A percentile compares a stretch with the other conserved stretches of the same genome.
phyloP scores from a whole-genome alignment of 331 rosid species.

The Stylosanthes scabra region DNA sequence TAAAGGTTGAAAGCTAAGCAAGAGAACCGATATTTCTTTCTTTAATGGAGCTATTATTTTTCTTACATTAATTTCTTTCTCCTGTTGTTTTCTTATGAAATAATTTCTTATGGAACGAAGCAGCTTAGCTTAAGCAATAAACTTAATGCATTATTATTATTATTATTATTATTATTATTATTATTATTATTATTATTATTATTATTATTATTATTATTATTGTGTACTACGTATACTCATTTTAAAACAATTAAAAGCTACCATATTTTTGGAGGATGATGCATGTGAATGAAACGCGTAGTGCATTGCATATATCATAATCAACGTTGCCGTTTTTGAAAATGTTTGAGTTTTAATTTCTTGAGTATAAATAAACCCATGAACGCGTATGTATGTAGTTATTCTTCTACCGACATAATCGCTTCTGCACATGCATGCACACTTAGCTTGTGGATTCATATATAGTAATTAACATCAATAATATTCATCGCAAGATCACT shows the following conservation, averaged over 20 bases:
- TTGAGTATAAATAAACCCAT: background rate
- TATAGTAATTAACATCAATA: background rate
- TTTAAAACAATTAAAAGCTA: background rate
- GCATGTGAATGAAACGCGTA: background rate
- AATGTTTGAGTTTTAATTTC: background rate
- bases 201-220: background rate
- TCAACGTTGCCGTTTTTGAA: background rate
- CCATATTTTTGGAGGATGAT: background rate
- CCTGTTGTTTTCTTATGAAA: too few species aligned
- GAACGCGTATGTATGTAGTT: background rate
- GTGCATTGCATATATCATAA: background rate
- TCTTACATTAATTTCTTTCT: background rate
- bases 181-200: too few species aligned
- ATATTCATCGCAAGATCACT: background rate
- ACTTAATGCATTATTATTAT: background rate
- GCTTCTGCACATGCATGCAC: constrained; percentile 34
- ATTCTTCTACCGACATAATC: background rate
- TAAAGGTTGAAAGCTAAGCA: too few species aligned
- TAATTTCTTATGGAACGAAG: too few species aligned
- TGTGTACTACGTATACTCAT: background rate
- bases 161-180: too few species aligned
- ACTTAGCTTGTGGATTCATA: constrained; percentile 2
- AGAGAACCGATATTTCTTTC: too few species aligned
- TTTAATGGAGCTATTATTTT: background rate
- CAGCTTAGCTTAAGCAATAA: too few species aligned